Conservation (phyloP, 768 basidiomycete genomes). For the Serendipita indica region DNA sequence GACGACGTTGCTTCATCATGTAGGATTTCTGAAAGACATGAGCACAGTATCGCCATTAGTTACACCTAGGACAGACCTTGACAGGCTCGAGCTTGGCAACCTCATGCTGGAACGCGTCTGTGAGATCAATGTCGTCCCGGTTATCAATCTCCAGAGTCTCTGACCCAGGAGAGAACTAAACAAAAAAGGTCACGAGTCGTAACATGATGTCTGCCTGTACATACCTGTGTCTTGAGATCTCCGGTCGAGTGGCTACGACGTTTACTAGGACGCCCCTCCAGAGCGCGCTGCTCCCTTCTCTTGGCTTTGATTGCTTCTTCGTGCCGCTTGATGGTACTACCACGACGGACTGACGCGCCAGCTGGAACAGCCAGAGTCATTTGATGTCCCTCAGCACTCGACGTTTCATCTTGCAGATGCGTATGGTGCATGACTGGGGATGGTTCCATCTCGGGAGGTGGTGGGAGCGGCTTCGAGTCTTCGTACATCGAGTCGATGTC, state of each 20-base stretch:
- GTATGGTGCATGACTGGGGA: conserved; percentile 34
- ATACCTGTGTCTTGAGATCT: conserved; percentile 39
- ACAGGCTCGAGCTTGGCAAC: conserved; percentile 4
- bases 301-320: conserved; percentile 61
- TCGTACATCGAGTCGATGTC: neutral
- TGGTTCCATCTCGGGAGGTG: conserved; percentile 28
- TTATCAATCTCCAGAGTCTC: neutral
- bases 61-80: conserved; percentile 14
- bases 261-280: conserved; percentile 34
- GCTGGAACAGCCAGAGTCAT: conserved; percentile 31
- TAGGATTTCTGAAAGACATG: conserved; percentile 16
- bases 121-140: neutral
- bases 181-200: conserved; percentile 10
- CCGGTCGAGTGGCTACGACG: conserved; percentile 68
- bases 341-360: conserved; percentile 30
- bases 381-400: conserved; percentile 24
- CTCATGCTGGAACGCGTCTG: conserved; percentile 3
- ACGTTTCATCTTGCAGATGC: conserved; percentile 17
- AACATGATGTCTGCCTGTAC: conserved; percentile 7
- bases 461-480: neutral
- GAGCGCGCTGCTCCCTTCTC: conserved; percentile 34
- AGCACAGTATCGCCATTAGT: conserved; percentile 24
- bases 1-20: conserved; percentile 4
- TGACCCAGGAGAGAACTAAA: neutral
- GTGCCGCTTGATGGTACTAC: conserved; percentile 44